These are phyloP conservation scores for Lanmaoa rubissima DNA, from an alignment of 768 basidiomycete genomes.

Conservation along the genomic window DNA sequence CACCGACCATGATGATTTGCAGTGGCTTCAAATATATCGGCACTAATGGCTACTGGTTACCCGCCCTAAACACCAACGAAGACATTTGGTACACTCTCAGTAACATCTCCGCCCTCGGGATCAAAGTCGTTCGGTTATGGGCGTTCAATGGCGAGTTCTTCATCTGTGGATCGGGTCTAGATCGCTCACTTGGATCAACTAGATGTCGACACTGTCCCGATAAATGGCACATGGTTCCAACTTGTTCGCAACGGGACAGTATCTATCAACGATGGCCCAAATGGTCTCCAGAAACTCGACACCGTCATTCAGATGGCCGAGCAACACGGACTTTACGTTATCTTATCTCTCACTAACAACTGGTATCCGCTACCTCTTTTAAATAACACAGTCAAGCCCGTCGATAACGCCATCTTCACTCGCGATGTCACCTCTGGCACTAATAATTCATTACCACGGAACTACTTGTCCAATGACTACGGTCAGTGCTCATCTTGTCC, in stretches of 20 bases:
- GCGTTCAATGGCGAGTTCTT: conserved; percentile 58
- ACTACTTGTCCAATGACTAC: conserved; percentile 60
- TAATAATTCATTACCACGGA: conserved; percentile 46
- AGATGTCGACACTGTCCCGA: conserved; percentile 54
- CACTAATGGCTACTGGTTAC: conserved; percentile 70
- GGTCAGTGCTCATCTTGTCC: conserved; percentile 35
- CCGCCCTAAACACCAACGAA: conserved; percentile 46
- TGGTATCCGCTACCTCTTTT: conserved; percentile 47
- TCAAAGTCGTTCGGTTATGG: conserved; percentile 66
- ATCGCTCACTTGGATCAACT: conserved; percentile 8
- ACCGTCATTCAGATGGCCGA: conserved; percentile 53
- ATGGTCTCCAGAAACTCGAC: conserved; percentile 63
- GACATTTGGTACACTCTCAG: conserved; percentile 60
- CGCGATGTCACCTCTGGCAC: conserved; percentile 32
- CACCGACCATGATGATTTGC: conserved; percentile 26
- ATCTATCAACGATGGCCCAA: conserved; percentile 56
- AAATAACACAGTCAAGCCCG: conserved; percentile 17
- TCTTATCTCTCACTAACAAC: conserved; percentile 60
- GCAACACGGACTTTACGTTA: conserved; percentile 50
- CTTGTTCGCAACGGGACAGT: conserved; percentile 52
- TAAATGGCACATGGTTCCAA: conserved; percentile 65
- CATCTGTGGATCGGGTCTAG: not conserved
- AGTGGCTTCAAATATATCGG: conserved; percentile 46
- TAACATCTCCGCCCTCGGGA: conserved; percentile 53
- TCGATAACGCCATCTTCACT: conserved; percentile 5